Evolutionary conservation across 306 rosid species (phyloP).

Genomic region (Cucurbita maxima): DNA sequence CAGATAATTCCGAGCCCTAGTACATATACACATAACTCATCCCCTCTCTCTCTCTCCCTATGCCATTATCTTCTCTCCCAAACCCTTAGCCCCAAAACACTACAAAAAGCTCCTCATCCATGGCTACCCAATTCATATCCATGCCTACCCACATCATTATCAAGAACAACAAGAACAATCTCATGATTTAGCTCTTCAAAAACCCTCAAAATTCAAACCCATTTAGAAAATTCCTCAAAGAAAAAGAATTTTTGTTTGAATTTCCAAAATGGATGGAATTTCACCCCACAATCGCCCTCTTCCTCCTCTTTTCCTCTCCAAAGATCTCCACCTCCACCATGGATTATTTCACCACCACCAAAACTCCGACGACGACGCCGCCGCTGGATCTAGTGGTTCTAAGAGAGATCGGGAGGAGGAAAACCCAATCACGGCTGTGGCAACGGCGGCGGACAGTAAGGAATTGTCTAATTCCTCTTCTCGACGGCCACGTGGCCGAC

Average conservation of each 20-base stretch:
- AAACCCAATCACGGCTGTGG: not conserved
- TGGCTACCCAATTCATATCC: not conserved
- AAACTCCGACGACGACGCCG: constrained; percentile 37
- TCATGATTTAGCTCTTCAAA: not conserved
- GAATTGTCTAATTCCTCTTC: constrained; percentile 12
- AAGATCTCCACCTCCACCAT: constrained; percentile 75
- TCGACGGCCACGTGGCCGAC: constrained; percentile 77
- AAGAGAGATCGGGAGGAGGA: constrained; percentile 51
- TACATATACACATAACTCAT: not conserved
- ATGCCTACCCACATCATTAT: not conserved
- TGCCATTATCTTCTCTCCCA: constrained; percentile 18
- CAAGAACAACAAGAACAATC: not conserved
- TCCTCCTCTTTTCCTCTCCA: constrained; percentile 61
- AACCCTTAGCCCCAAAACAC: constrained; percentile 28
- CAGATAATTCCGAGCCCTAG: too few species aligned
- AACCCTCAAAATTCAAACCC: not conserved
- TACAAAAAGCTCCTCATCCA: not conserved
- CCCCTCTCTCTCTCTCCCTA: not conserved
- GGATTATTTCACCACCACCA: constrained; percentile 33
- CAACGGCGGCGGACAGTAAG: constrained; percentile 12
- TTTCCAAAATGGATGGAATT: constrained; percentile 55
- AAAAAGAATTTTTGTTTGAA: not conserved
- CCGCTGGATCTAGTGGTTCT: constrained; percentile 16
- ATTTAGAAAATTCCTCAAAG: not conserved
- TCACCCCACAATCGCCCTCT: constrained; percentile 76